Base-by-base conservation (phyloP, 345 rosid species). In the Balakata baccata region DNA sequence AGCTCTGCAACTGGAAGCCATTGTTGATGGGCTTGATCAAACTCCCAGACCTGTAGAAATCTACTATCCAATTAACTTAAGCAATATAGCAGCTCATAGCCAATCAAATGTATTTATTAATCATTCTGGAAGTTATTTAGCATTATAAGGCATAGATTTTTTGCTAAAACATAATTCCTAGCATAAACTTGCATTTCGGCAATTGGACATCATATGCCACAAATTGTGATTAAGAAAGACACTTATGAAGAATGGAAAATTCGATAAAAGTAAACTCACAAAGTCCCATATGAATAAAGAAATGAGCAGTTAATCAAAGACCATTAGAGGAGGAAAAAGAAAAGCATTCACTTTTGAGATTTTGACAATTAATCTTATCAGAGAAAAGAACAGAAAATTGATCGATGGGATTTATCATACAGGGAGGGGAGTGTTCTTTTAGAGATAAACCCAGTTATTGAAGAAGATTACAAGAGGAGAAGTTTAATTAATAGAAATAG, bases 1-100 rank as follows among this genome's bases (percentile, higher is more conserved):
- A n/a, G n/a, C 83, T 95, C 98, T 70, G 97, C 98, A 6, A 95
- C 98, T 14, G 94, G 94, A 71, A 95, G 79, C 99, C 99, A 95
- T 79, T 96, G 80, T 56, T 92, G 93, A 84, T 90, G 97, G 75
- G 89, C 92, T 81, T 77, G 85, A 75, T 95, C 99, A 85, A 91
- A 95, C 80, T 92, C 99, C 99, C 99, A 95, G 0, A 92, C 88
- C 99, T 94, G 77, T 56, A 53, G 59, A 74, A 74, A 73, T 57
- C 59, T 68, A 74, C 20, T 59, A 71, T 13, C 29, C 73, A 75
- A 50, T 73, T 47, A 77, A 61, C 50, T 49, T 61, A 38, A 8
- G 71, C 54, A 65, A 46, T 10, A 39, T 52, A 3, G 54, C 16
- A 66, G 51, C 41, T 64, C 51, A 46, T 11, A 69, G 43, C 49